Percentiles rank a stretch among this genome's conserved stretches.
Conservation (phyloP, 2,329 filamentous ascomycete species). For the Penicillium sp. region DNA sequence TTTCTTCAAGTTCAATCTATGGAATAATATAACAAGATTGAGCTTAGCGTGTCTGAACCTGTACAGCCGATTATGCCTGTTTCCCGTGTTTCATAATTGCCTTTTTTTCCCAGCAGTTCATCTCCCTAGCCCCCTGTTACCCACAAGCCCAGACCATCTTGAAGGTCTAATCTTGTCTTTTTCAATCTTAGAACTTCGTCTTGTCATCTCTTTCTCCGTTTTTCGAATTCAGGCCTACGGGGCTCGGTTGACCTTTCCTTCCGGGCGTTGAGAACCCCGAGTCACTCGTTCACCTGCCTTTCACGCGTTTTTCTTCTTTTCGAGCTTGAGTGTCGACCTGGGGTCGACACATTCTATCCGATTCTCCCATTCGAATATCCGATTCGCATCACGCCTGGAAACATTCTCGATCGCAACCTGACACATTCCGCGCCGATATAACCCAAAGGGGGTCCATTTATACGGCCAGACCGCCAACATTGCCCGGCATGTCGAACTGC, state of each 20-base stretch:
- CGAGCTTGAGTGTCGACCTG: constrained; percentile 17
- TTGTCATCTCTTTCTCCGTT: constrained; percentile 14
- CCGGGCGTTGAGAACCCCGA: constrained; percentile 20
- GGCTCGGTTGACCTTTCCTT: constrained; percentile 25
- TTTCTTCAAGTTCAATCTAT: background rate
- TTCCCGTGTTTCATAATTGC: constrained; percentile 8
- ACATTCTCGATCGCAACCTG: constrained; percentile 13
- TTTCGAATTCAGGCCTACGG: constrained; percentile 19
- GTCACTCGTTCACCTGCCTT: constrained; percentile 25
- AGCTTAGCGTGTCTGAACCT: constrained; percentile 1
- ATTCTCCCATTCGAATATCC: constrained; percentile 4
- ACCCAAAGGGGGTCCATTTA: background rate
- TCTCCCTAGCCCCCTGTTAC: constrained; percentile 13
- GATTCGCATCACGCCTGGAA: constrained; percentile 1
- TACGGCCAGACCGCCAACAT: constrained; percentile 19
- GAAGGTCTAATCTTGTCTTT: constrained; percentile 1
- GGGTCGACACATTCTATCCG: constrained; percentile 8
- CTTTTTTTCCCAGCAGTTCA: constrained; percentile 13
- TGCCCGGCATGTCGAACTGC: constrained; percentile 47
- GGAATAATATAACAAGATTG: background rate
- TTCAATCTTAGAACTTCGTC: constrained; percentile 18
- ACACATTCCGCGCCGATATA: constrained; percentile 22
- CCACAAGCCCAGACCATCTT: constrained; percentile 19
- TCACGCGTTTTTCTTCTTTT: constrained; percentile 15
- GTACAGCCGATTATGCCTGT: background rate